Percentiles rank a stretch among this genome's conserved stretches.
These are phyloP conservation scores for Pisolithus tinctorius DNA, from an alignment of 768 basidiomycete species.

Conservation along the genomic window DNA sequence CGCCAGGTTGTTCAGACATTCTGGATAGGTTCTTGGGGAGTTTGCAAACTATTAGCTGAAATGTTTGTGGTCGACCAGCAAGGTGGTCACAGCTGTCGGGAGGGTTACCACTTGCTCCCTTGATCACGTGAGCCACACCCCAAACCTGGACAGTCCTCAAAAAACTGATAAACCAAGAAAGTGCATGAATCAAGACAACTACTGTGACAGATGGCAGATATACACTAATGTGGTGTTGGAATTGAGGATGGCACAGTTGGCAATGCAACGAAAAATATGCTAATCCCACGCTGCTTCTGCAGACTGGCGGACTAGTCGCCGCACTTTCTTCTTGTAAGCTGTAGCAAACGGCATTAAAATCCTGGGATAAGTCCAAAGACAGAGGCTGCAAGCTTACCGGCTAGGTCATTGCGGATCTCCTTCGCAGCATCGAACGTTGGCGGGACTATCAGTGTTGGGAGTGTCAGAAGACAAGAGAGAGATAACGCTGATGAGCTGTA, in stretches of 20 bases:
- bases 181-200: background rate
- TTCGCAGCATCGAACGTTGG: constrained; percentile 96
- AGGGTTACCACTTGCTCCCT: no score
- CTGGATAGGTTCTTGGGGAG: constrained; percentile 1
- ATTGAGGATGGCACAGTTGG: background rate
- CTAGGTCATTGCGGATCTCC: constrained; percentile 62
- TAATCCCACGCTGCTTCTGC: constrained; percentile 87
- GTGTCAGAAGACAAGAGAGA: constrained; percentile 89
- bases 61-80: constrained; percentile 1
- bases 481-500: constrained; percentile 90
- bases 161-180: background rate
- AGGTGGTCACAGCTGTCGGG: no score
- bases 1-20: constrained; percentile 38
- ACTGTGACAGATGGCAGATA: constrained; percentile 6
- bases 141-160: constrained; percentile 18
- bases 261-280: background rate
- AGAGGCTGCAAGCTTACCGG: constrained; percentile 36
- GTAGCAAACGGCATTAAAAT: constrained; percentile 12
- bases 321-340: constrained; percentile 96
- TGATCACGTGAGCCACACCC: background rate
- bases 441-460: constrained; percentile 89
- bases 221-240: constrained; percentile 7
- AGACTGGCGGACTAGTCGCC: constrained; percentile 75
- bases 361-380: constrained; percentile 1
- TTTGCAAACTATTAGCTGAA: constrained; percentile 6